Evolutionary conservation across 768 basidiomycete species (phyloP), one percentile per base, ranked within the genome.

Genomic region (Paxillus ammoniavirescens): DNA sequence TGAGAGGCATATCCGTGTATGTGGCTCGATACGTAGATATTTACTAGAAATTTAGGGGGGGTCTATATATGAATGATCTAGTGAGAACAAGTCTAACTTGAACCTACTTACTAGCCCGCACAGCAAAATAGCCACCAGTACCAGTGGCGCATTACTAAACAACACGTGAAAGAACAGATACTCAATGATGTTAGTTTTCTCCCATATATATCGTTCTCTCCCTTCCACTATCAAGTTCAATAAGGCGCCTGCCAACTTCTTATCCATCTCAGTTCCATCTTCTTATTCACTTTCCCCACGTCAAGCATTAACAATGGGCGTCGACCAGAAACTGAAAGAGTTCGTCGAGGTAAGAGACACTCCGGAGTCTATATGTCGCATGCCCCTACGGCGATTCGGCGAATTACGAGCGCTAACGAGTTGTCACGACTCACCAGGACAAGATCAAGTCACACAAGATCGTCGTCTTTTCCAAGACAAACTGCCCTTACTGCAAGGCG

Each of bases 401-500:
- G 43, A 26, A 14, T 2, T 12, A 9, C n/a, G 15, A 18, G 42
- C 18, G 42, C 50, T 56, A 26, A 78, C 54, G 66, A 66, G 73
- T 74, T 65, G 69, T 69, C 61, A n/a, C 18, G 72, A 58, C 23
- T 75, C 72, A 18, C 33, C 62, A 86, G 81, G 55, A 60, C 38
- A 66, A 75, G 23, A 82, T 87, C 56, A 54, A 64, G 4, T 65
- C 73, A 14, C 74, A 83, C 75, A 78, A 77, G 57, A 73, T 86
- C 42, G 72, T 74, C 42, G 77, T 86, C 43, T 86, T 86, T 64
- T 83, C 84, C 37, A 88, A 87, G 71, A 65, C 73, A 6, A 75
- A 61, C 40, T 87, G 85, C 65, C 78, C 78, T 5, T 82, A 73
- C 64, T 82, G 81, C 73, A 69, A 52, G 45, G 61, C 55, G 4